These are phyloP conservation scores for Anisodus acutangulus DNA, from an alignment of 257 asterid genomes.

Conservation along the genomic window DNA sequence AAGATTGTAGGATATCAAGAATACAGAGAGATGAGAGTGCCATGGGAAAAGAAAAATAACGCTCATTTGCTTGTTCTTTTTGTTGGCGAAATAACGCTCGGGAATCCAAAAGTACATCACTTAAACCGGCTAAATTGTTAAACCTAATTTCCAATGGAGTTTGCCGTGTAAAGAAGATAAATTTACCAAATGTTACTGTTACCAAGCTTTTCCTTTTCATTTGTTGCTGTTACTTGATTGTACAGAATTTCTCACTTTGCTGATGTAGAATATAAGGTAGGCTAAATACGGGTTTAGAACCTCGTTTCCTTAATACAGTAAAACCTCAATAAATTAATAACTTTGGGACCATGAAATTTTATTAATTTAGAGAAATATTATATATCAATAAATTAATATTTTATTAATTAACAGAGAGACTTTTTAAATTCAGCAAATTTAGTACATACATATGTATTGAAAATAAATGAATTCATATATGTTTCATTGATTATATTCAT, in stretches of 20 bases:
- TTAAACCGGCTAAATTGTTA: background rate
- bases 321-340: too few species aligned
- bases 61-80: background rate
- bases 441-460: too few species aligned
- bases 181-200: background rate
- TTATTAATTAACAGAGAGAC: too few species aligned
- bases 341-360: too few species aligned
- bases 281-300: background rate
- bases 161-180: background rate
- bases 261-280: background rate
- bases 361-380: too few species aligned
- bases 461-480: too few species aligned
- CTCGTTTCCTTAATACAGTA: too few species aligned
- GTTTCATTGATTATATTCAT: too few species aligned
- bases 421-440: too few species aligned
- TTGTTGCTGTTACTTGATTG: conserved; percentile 15
- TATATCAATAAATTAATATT: too few species aligned
- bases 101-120: background rate
- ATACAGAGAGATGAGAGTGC: background rate
- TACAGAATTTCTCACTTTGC: background rate
- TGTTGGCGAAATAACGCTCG: background rate
- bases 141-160: conserved; percentile 10
- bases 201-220: background rate
- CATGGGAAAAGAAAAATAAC: background rate
- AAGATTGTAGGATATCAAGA: conserved; percentile 49